phyloP scores from a whole-genome alignment of 2,329 filamentous ascomycete species.

The Hypoxylon sp. region DNA sequence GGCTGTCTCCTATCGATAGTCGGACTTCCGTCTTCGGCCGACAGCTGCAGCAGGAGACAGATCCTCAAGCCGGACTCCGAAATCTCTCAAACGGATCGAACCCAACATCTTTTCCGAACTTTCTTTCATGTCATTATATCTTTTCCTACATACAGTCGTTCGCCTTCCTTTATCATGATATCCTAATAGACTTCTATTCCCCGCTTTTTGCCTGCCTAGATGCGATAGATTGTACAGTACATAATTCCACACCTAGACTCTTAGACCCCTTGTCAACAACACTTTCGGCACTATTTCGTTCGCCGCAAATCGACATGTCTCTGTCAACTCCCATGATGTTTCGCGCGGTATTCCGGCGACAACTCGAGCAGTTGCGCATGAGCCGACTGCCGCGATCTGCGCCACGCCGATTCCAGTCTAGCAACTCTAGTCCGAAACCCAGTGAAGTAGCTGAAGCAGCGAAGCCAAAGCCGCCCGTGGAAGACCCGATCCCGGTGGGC shows the following conservation, averaged over 20 bases:
- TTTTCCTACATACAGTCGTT: not conserved
- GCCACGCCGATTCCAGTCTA: constrained; percentile 46
- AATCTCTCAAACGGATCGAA: constrained; percentile 16
- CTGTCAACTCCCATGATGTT: constrained; percentile 28
- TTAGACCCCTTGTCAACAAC: not conserved
- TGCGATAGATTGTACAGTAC: constrained; percentile 9
- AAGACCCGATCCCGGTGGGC: constrained; percentile 60
- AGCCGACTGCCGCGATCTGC: constrained; percentile 33
- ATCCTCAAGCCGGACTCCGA: constrained; percentile 5
- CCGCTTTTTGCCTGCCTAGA: constrained; percentile 3
- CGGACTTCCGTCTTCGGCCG: constrained; percentile 30
- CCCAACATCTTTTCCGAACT: not conserved
- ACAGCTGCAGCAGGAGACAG: not conserved
- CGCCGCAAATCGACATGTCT: constrained; percentile 28
- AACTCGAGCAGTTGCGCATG: constrained; percentile 36
- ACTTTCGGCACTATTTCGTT: not conserved
- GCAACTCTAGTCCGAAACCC: constrained; percentile 24
- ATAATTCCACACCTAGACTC: not conserved
- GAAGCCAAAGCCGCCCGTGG: constrained; percentile 34
- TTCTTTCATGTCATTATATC: not conserved
- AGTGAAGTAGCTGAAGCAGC: constrained; percentile 16
- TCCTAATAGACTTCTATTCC: constrained; percentile 15
- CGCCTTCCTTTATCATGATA: constrained; percentile 18
- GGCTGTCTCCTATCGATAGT: constrained; percentile 16
- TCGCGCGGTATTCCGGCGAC: constrained; percentile 45